A percentile compares a stretch with the other conserved stretches of the same genome.
These are phyloP conservation scores for Pichia occidentalis DNA, from an alignment of 805 yeast genomes.

Conservation along the genomic window DNA sequence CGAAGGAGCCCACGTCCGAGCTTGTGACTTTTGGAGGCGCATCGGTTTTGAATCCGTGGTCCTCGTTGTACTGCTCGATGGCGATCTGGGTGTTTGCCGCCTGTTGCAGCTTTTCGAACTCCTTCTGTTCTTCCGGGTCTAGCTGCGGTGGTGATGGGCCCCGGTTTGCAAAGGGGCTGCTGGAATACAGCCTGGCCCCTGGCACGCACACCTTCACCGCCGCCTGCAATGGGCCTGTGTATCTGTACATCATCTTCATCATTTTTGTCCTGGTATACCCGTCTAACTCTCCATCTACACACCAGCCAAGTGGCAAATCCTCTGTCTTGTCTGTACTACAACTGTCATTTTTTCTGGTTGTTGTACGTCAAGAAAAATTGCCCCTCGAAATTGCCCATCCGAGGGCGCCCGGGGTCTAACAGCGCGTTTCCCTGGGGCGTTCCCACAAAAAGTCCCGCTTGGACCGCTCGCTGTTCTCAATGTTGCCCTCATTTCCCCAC, in stretches of 20 bases:
- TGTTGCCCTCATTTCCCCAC: no score
- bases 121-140: conserved; percentile 80
- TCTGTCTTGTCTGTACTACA: no score
- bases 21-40: conserved; percentile 25
- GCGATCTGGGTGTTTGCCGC: conserved; percentile 75
- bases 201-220: background rate
- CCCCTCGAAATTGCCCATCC: no score
- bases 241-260: background rate
- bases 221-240: background rate
- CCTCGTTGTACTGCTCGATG: conserved; percentile 61
- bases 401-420: no score
- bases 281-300: no score
- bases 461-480: no score
- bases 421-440: no score
- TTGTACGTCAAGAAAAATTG: no score
- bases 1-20: conserved; percentile 53
- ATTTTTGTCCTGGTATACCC: background rate
- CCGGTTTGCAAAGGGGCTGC: conserved; percentile 15
- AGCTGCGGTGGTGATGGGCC: conserved; percentile 60
- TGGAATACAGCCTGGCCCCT: conserved; percentile 9
- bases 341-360: no score
- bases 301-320: no score
- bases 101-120: conserved; percentile 80
- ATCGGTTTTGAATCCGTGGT: conserved; percentile 26
- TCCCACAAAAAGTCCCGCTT: no score